A percentile compares a stretch with the other conserved stretches of the same genome.
phyloP scores from a whole-genome alignment of 2,329 filamentous ascomycete genomes.

The Gremmenia infestans region DNA sequence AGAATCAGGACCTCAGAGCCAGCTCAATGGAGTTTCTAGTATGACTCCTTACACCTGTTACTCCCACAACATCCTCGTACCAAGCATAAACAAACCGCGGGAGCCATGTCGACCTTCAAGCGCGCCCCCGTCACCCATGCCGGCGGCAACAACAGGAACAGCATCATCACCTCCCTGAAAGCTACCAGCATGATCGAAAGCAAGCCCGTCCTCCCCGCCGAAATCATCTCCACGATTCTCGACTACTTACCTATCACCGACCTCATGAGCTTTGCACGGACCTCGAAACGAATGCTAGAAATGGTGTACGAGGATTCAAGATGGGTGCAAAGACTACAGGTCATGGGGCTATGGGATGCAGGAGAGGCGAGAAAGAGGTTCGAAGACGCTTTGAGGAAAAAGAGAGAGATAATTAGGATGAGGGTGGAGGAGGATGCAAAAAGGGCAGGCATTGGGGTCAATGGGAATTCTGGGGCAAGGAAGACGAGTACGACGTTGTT shows the following conservation, averaged over 20 bases:
- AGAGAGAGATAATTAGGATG: slow-evolving; percentile 51
- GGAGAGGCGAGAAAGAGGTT: slow-evolving; percentile 73
- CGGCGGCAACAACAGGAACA: slow-evolving; percentile 33
- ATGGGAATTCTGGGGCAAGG: slow-evolving; percentile 20
- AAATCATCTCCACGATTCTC: slow-evolving; percentile 82
- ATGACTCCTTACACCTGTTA: not conserved
- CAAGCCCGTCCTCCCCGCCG: slow-evolving; percentile 77
- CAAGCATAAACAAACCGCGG: not conserved
- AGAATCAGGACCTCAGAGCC: no score
- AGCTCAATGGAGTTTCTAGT: not conserved
- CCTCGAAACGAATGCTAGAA: slow-evolving; percentile 82
- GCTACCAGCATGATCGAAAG: slow-evolving; percentile 74
- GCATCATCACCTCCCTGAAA: slow-evolving; percentile 71
- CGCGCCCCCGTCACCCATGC: slow-evolving; percentile 25
- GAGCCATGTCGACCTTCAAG: slow-evolving; percentile 42
- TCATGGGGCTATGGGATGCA: slow-evolving; percentile 92
- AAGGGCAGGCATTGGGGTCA: slow-evolving; percentile 29
- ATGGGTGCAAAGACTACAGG: slow-evolving; percentile 82
- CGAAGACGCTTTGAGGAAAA: slow-evolving; percentile 62
- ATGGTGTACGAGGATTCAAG: slow-evolving; percentile 98
- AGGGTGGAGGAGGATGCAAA: slow-evolving; percentile 33
- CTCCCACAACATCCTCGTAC: not conserved
- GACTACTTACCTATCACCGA: slow-evolving; percentile 84
- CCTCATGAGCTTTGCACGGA: slow-evolving; percentile 77
- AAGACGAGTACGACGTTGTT: slow-evolving; percentile 60